Evolutionary conservation across 495 filamentous ascomycete species (phyloP).

Genomic region (Neohortaea acidophila): DNA sequence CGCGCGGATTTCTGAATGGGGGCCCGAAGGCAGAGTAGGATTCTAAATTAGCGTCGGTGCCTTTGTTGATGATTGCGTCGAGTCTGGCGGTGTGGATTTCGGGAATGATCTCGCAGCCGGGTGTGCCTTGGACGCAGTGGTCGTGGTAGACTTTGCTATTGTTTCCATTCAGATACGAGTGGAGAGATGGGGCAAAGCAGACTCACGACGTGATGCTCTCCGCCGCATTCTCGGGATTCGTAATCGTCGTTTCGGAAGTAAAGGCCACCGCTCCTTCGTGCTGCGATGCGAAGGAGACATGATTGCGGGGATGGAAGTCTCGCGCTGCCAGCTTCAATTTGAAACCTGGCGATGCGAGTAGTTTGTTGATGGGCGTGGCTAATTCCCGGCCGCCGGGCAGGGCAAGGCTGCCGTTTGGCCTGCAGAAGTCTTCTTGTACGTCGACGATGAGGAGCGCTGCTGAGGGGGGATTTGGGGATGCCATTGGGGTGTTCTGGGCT

Average conservation of each 20-base stretch:
- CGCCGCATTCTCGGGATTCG: conserved; percentile 43
- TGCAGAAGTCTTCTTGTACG: conserved; percentile 85
- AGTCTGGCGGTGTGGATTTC: conserved; percentile 50
- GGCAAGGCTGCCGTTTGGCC: conserved; percentile 72
- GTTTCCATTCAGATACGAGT: too few relatives aligned
- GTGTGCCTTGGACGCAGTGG: conserved; percentile 67
- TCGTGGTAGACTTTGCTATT: conserved; percentile 62
- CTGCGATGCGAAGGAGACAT: conserved; percentile 81
- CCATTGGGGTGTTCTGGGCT: too few relatives aligned
- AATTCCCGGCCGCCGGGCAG: conserved; percentile 57
- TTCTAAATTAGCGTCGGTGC: conserved; percentile 54
- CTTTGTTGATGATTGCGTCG: conserved; percentile 61
- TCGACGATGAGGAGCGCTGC: conserved; percentile 9
- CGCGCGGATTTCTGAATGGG: conserved; percentile 44
- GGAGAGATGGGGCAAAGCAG: too few relatives aligned
- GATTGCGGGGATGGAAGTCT: conserved; percentile 73
- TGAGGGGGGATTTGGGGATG: too few relatives aligned
- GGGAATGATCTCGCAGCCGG: conserved; percentile 59
- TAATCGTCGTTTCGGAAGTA: conserved; percentile 42
- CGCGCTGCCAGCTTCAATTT: conserved; percentile 62
- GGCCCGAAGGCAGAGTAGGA: conserved; percentile 86
- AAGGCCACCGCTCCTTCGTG: conserved; percentile 57
- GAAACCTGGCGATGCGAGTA: conserved; percentile 66
- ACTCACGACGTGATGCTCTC: conserved; percentile 41
- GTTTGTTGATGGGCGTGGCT: conserved; percentile 52